phyloP scores from a whole-genome alignment of 1,284 basidiomycete genomes.

The Ganoderma meredithae region DNA sequence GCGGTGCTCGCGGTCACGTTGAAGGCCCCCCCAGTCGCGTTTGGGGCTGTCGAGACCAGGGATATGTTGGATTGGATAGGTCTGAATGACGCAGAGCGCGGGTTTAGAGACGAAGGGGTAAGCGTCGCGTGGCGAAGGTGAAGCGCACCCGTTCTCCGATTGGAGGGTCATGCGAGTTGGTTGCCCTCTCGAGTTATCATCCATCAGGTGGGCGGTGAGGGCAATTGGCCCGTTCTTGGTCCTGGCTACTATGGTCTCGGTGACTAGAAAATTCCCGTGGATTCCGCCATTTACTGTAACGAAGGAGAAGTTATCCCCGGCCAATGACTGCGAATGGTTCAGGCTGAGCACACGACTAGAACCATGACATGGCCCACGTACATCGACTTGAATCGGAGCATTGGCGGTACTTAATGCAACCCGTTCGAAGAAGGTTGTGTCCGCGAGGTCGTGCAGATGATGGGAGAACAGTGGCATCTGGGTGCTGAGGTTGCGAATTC shows the following conservation, averaged over 20 bases:
- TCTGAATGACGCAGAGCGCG: slow-evolving; percentile 37
- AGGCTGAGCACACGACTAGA: neutral
- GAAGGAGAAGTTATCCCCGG: slow-evolving; percentile 4
- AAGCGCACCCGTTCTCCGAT: slow-evolving; percentile 48
- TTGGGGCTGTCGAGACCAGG: slow-evolving; percentile 36
- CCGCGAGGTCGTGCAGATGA: slow-evolving; percentile 30
- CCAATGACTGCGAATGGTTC: slow-evolving; percentile 1
- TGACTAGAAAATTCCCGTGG: neutral
- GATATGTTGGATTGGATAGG: slow-evolving; percentile 40
- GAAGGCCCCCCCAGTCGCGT: slow-evolving; percentile 41
- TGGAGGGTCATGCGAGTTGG: slow-evolving; percentile 40
- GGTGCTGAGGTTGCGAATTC: slow-evolving; percentile 34
- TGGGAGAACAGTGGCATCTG: slow-evolving; percentile 36
- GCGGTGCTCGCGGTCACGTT: slow-evolving; percentile 37
- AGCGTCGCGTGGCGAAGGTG: slow-evolving; percentile 35
- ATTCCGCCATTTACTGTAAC: slow-evolving; percentile 9
- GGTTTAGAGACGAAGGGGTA: slow-evolving; percentile 30
- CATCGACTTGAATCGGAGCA: slow-evolving; percentile 29
- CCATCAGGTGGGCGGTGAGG: slow-evolving; percentile 6
- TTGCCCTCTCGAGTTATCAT: neutral
- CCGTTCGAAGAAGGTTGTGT: slow-evolving; percentile 28
- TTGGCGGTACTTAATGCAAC: slow-evolving; percentile 32
- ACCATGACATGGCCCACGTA: slow-evolving; percentile 2
- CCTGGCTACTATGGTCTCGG: neutral
- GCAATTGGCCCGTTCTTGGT: slow-evolving; percentile 16